Evolutionary conservation across 371 early-diverging fungal species (phyloP).

Genomic region (Mortierella sp.): DNA sequence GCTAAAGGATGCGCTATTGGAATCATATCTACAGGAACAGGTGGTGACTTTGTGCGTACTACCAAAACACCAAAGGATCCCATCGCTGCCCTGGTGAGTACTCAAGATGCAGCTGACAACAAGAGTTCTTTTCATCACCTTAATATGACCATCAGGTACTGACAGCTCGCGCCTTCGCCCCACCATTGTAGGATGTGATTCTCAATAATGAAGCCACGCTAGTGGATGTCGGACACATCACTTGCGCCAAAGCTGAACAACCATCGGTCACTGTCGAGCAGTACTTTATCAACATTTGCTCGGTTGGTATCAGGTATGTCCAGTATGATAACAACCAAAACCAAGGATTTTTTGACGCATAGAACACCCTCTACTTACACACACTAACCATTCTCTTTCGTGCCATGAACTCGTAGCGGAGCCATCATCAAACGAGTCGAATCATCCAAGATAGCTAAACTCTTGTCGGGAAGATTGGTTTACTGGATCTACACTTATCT

Average conservation of each 20-base stretch:
- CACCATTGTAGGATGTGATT: slow-evolving; percentile 31
- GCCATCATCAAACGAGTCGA: slow-evolving; percentile 46
- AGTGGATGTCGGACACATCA: slow-evolving; percentile 38
- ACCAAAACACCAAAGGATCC: slow-evolving; percentile 33
- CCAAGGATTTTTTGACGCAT: too few species aligned
- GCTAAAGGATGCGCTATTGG: slow-evolving; percentile 34
- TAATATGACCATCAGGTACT: too few species aligned
- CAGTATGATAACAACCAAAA: too few species aligned
- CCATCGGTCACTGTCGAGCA: slow-evolving; percentile 24
- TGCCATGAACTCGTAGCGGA: too few species aligned
- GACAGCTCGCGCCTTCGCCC: too few species aligned
- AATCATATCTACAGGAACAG: slow-evolving; percentile 50
- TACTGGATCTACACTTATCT: slow-evolving; percentile 54
- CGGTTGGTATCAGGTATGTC: slow-evolving; percentile 44
- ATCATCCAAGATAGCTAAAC: slow-evolving; percentile 32
- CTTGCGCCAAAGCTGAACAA: slow-evolving; percentile 19
- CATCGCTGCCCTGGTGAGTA: slow-evolving; percentile 32
- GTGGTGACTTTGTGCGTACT: slow-evolving; percentile 51
- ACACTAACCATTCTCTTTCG: too few species aligned
- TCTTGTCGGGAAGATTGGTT: slow-evolving; percentile 34
- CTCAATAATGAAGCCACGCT: slow-evolving; percentile 17
- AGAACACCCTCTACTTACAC: too few species aligned
- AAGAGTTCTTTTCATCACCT: too few species aligned
- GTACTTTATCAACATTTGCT: slow-evolving; percentile 53
- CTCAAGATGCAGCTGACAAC: too few species aligned